A percentile compares a stretch with the other conserved stretches of the same genome.
Evolutionary conservation across 2,329 filamentous ascomycete genomes (phyloP).

Genomic region (Cercospora brassicicola): DNA sequence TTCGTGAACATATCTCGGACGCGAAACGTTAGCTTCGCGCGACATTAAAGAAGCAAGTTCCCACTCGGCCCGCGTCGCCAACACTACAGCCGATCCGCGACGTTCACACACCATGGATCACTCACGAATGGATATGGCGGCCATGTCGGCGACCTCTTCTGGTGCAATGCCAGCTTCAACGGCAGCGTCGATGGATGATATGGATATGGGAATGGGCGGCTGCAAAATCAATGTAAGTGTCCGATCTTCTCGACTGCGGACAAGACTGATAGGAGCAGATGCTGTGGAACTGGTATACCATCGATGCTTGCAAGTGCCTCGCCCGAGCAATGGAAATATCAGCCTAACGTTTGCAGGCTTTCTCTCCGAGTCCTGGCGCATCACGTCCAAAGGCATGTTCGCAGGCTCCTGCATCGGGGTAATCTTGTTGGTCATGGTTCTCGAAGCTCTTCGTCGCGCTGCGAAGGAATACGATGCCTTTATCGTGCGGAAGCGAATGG

Average conservation of each 20-base stretch:
- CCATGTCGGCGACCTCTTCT: conserved; percentile 17
- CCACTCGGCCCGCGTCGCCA: too few relatives aligned
- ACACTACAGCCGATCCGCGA: not conserved
- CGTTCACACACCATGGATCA: not conserved
- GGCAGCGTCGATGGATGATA: conserved; percentile 29
- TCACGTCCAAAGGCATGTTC: conserved; percentile 69
- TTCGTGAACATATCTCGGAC: not conserved
- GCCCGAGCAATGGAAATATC: not conserved
- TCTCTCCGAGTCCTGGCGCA: conserved; percentile 67
- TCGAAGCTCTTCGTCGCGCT: conserved; percentile 70
- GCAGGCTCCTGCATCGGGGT: conserved; percentile 78
- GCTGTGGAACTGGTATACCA: conserved; percentile 77
- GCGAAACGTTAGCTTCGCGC: not conserved
- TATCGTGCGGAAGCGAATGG: conserved; percentile 12
- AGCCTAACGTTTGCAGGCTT: conserved; percentile 50
- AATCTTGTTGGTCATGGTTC: conserved; percentile 67
- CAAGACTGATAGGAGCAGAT: conserved; percentile 54
- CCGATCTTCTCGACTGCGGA: too few relatives aligned
- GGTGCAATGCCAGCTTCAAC: conserved; percentile 20
- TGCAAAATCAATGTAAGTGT: conserved; percentile 44
- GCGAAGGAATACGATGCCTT: conserved; percentile 69
- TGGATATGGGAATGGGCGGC: conserved; percentile 28
- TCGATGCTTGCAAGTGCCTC: conserved; percentile 57
- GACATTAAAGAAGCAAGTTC: not conserved
- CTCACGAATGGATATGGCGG: conserved; percentile 15